Evolutionary conservation across 2,329 filamentous ascomycete species (phyloP).

Genomic region (Pestalotiopsis sp.): DNA sequence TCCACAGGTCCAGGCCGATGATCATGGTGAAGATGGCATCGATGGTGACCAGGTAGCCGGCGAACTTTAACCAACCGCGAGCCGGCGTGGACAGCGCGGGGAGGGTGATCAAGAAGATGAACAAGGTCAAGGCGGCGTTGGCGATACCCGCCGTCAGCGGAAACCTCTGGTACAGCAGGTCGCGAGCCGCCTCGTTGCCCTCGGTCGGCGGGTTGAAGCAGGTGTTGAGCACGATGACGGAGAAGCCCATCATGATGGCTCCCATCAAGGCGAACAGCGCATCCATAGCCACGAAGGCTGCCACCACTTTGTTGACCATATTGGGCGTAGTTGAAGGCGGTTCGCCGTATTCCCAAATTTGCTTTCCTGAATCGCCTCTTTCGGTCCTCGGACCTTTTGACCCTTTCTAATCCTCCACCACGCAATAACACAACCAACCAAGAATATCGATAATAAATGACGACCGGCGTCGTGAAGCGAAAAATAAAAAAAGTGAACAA

Average conservation of each 20-base stretch:
- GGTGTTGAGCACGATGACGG: conserved; percentile 49
- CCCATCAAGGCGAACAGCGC: conserved; percentile 54
- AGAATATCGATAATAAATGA: conserved; percentile 25
- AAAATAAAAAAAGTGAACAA: conserved; percentile 14
- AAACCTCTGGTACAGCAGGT: conserved; percentile 53
- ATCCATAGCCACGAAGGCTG: conserved; percentile 48
- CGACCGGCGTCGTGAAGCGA: conserved; percentile 38
- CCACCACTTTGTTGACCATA: conserved; percentile 58
- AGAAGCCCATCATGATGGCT: conserved; percentile 55
- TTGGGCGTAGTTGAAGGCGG: conserved; percentile 4
- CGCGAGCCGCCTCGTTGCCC: conserved; percentile 49
- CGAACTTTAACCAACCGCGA: conserved; percentile 69
- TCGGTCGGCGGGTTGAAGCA: conserved; percentile 42
- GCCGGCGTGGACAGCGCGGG: conserved; percentile 69
- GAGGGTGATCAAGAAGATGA: conserved; percentile 68
- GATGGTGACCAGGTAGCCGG: conserved; percentile 63
- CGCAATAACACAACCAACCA: background rate
- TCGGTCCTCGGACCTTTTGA: conserved; percentile 12
- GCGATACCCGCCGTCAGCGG: conserved; percentile 65
- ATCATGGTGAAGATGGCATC: conserved; percentile 64
- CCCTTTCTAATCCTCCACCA: conserved; percentile 13
- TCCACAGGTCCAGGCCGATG: conserved; percentile 69
- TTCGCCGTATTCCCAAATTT: background rate
- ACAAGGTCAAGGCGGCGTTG: conserved; percentile 71
- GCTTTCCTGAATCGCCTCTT: conserved; percentile 16